phyloP scores from a whole-genome alignment of 805 yeast species.

The Candida hungchunana region DNA sequence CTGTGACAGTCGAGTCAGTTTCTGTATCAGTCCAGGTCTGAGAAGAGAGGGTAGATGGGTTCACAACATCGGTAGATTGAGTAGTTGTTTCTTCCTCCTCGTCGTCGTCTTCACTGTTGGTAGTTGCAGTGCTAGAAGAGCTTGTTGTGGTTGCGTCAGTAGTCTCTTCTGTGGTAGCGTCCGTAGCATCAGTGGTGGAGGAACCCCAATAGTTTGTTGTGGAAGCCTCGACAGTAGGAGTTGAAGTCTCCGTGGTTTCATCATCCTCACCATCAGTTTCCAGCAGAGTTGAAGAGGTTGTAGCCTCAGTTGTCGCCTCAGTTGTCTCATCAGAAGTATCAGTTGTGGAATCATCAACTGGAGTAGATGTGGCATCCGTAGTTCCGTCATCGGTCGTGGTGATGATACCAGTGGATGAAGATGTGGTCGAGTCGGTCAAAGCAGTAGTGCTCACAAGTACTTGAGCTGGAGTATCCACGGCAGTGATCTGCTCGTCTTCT shows the following conservation, averaged over 20 bases:
- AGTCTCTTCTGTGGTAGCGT: not conserved
- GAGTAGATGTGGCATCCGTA: no score
- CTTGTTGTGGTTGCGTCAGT: not conserved
- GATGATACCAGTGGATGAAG: no score
- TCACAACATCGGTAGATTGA: conserved; percentile 1
- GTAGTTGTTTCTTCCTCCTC: conserved; percentile 2
- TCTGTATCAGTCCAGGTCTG: conserved; percentile 4
- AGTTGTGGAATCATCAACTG: no score
- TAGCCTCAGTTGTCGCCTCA: conserved; percentile 3
- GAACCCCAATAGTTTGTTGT: no score
- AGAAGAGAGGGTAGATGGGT: conserved; percentile 1
- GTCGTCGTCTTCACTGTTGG: conserved; percentile 1
- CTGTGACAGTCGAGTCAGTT: not conserved
- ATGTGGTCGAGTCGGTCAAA: no score
- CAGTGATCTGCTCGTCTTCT: no score
- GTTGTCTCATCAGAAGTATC: no score
- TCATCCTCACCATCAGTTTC: not conserved
- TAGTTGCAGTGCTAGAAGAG: not conserved
- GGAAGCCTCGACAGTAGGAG: not conserved
- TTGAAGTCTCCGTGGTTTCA: conserved; percentile 1
- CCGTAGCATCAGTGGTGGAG: no score
- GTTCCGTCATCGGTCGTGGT: no score
- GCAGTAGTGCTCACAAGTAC: no score
- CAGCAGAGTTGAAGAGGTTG: not conserved
- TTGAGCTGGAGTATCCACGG: no score